Percentiles rank a stretch among this genome's conserved stretches.
phyloP scores from a whole-genome alignment of 2,329 filamentous ascomycete species.

The Dryadomyces quercivorus region DNA sequence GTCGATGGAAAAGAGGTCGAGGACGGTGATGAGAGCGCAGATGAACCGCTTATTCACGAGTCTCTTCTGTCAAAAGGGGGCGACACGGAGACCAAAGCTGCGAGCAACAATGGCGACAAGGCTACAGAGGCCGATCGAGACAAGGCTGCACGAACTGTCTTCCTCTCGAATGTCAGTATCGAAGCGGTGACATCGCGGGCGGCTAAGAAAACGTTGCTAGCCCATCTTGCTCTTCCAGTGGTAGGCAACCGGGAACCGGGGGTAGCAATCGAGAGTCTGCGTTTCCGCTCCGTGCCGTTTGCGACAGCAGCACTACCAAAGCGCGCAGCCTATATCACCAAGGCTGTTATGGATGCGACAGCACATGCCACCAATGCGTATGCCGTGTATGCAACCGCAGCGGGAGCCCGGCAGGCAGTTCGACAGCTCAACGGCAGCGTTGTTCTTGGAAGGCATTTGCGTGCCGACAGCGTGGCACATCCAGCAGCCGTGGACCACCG shows the following conservation, averaged over 20 bases:
- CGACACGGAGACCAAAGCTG: constrained; percentile 16
- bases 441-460: constrained; percentile 75
- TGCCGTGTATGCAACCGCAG: constrained; percentile 67
- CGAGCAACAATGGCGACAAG: constrained; percentile 37
- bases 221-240: constrained; percentile 69
- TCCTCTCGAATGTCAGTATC: constrained; percentile 81
- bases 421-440: constrained; percentile 71
- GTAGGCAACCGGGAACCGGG: constrained; percentile 54
- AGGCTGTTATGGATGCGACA: constrained; percentile 80
- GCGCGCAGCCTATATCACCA: constrained; percentile 86
- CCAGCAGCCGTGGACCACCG: constrained; percentile 72
- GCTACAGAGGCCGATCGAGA: constrained; percentile 22
- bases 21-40: constrained; percentile 19
- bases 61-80: constrained; percentile 30
- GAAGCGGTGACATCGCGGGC: constrained; percentile 72
- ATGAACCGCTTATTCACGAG: constrained; percentile 41
- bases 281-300: constrained; percentile 90
- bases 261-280: constrained; percentile 71
- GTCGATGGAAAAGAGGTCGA: constrained; percentile 35
- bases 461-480: constrained; percentile 84
- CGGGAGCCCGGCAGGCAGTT: constrained; percentile 65
- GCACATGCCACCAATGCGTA: constrained; percentile 93
- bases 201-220: constrained; percentile 63
- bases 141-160: constrained; percentile 75
- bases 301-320: constrained; percentile 67